Evolutionary conservation across 2,329 filamentous ascomycete species (phyloP), one percentile per base, ranked within the genome.

Genomic region (Elsinoe batatas): DNA sequence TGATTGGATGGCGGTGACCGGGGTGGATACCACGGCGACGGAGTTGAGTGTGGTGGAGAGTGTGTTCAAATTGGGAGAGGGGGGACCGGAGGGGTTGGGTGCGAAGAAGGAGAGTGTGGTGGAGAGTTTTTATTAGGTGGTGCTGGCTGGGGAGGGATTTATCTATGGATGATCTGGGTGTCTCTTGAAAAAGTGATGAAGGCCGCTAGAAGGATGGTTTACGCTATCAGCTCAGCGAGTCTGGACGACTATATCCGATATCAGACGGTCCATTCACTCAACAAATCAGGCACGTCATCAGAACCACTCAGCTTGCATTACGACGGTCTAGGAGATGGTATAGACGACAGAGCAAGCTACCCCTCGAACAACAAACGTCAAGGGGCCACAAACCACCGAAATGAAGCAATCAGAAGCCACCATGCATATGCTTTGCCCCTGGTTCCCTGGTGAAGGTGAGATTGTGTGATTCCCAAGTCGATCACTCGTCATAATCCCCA

Each of bases 81-180:
- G 88, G 64, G 53, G 53, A 3, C 53, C 53, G 17, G 53, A 55
- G 38, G 76, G 74, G 54, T 79, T 83, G 62, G 88, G 82, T 5
- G 84, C 76, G 64, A 84, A 96, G 77, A 97, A 96, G 81, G 91
- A 97, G 71, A 93, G 90, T 62, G 95, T 98, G 82, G 93, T 98
- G 60, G 93, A 98, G 78, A 95, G 88, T 66, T 98, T 97, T 76
- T 98, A 98, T 77, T 98, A 79, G 79, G 65, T 50, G 22, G 43
- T 44, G 35, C n/a, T 54, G 36, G 38, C 6, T 43, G n/a, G 43
- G 53, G 10, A 30, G 22, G 22, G 22, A 6, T 26, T 6, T 3
- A 30, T 30, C 26, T 30, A 30, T 30, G 26, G 26, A 30, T 26
- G 22, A 6, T 30, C 7, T 30, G 7, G 26, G 26, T 30, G 26